These are phyloP conservation scores for Dipteronia sinensis DNA, from an alignment of 345 rosid species.

Conservation along the genomic window DNA sequence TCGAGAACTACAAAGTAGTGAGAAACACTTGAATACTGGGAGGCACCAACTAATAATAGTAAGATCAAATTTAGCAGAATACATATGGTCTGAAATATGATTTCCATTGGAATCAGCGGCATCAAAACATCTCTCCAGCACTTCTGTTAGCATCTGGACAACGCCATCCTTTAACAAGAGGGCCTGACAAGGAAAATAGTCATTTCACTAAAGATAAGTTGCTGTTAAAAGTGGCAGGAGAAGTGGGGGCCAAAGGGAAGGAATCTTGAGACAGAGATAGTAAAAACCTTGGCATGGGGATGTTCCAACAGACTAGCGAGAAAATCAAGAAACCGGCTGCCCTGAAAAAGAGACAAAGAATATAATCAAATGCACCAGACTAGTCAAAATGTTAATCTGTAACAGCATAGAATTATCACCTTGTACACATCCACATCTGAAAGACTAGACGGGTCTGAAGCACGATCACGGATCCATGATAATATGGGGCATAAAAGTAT, in stretches of 20 bases:
- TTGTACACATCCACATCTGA: constrained; percentile 70
- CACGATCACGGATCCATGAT: constrained; percentile 53
- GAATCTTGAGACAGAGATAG: constrained; percentile 17
- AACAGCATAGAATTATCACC: constrained; percentile 49
- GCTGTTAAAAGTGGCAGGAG: constrained; percentile 4
- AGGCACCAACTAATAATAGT: constrained; percentile 62
- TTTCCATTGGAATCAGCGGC: constrained; percentile 52
- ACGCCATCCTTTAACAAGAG: constrained; percentile 70
- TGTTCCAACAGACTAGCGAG: constrained; percentile 83
- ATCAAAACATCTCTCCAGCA: constrained; percentile 67
- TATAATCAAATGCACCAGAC: constrained; percentile 21
- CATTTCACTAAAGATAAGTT: constrained; percentile 18
- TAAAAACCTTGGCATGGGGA: constrained; percentile 73
- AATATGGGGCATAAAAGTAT: constrained; percentile 74
- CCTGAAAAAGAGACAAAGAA: constrained; percentile 46
- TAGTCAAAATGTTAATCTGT: constrained; percentile 16
- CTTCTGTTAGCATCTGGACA: constrained; percentile 54
- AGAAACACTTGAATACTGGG: constrained; percentile 72
- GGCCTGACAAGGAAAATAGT: constrained; percentile 45
- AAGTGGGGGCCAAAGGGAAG: background rate
- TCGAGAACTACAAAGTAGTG: constrained; percentile 60
- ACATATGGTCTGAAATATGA: constrained; percentile 45
- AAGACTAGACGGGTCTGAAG: constrained; percentile 46
- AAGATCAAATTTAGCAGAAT: constrained; percentile 44
- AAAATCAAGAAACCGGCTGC: constrained; percentile 71